phyloP scores from a whole-genome alignment of 1,284 basidiomycete species.

The Trichosporon sp. region DNA sequence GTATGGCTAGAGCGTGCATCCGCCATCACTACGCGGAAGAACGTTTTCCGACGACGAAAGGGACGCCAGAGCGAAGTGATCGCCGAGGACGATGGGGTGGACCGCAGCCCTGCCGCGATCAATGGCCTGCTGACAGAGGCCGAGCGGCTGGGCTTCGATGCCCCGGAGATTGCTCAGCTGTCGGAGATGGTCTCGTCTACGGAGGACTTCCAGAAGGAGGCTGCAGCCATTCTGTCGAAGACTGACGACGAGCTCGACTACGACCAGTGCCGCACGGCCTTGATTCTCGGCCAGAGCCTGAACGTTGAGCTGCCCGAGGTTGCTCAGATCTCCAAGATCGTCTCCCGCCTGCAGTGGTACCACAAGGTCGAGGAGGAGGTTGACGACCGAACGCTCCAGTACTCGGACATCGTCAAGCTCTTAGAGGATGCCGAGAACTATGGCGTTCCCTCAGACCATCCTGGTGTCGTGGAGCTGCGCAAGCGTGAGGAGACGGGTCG shows the following conservation, averaged over 20 bases:
- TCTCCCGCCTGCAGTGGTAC: constrained; percentile 44
- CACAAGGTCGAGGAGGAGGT: constrained; percentile 41
- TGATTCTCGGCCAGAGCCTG: constrained; percentile 43
- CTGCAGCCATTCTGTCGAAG: constrained; percentile 27
- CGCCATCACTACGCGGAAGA: constrained; percentile 36
- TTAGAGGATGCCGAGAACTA: constrained; percentile 35
- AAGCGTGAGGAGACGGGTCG: constrained; percentile 25
- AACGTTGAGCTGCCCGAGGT: constrained; percentile 46
- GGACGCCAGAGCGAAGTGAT: constrained; percentile 28
- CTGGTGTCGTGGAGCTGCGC: constrained; percentile 31
- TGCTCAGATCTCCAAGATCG: constrained; percentile 29
- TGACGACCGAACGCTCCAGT: constrained; percentile 42
- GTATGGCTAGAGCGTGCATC: constrained; percentile 62
- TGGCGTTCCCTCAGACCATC: constrained; percentile 33
- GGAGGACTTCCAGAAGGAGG: constrained; percentile 38
- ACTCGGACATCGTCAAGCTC: constrained; percentile 35
- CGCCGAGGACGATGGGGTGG: constrained; percentile 26
- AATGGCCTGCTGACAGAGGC: constrained; percentile 33
- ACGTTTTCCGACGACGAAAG: constrained; percentile 32
- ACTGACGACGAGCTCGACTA: constrained; percentile 36
- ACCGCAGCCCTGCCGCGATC: constrained; percentile 34
- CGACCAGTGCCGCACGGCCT: constrained; percentile 31
- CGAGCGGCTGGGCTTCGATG: constrained; percentile 43
- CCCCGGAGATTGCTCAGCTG: constrained; percentile 44
- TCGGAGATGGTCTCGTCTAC: constrained; percentile 35